Conservation (phyloP, 768 basidiomycete genomes). For the Harrya chromipes region DNA sequence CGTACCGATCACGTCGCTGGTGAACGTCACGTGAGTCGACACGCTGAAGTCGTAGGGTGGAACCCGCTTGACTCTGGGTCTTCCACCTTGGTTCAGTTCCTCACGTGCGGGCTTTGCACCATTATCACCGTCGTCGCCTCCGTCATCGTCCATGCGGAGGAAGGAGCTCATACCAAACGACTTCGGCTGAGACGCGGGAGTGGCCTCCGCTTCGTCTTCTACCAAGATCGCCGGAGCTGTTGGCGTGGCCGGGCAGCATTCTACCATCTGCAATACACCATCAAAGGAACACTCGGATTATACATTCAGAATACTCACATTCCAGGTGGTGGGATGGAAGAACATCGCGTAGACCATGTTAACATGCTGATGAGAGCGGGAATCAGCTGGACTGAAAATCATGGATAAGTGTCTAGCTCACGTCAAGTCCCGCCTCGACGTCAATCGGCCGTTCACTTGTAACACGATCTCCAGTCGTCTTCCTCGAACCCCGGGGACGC, state of each 20-base stretch:
- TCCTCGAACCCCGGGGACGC: background rate
- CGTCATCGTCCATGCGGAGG: constrained; percentile 5
- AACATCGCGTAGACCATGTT: constrained; percentile 20
- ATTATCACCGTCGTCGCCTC: background rate
- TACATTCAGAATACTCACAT: constrained; percentile 3
- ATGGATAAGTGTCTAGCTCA: background rate
- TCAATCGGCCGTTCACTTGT: background rate
- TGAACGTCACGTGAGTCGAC: constrained; percentile 5
- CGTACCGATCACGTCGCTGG: constrained; percentile 15
- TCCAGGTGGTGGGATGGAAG: constrained; percentile 23
- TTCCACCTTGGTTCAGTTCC: background rate
- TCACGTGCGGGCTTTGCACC: background rate
- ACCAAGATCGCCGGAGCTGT: constrained; percentile 16
- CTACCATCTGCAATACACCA: constrained; percentile 4
- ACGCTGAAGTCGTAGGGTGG: constrained; percentile 17
- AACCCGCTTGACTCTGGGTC: background rate
- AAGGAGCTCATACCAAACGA: constrained; percentile 10
- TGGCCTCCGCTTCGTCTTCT: constrained; percentile 14
- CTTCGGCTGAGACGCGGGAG: background rate
- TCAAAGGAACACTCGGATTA: background rate
- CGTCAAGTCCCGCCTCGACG: constrained; percentile 13
- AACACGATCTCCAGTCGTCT: background rate
- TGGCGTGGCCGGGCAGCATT: constrained; percentile 13
- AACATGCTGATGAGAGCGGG: constrained; percentile 5
- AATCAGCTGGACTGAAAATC: background rate